These are phyloP conservation scores for Magnusiomyces ingens DNA, from an alignment of 1,139 yeast species.

Conservation along the genomic window DNA sequence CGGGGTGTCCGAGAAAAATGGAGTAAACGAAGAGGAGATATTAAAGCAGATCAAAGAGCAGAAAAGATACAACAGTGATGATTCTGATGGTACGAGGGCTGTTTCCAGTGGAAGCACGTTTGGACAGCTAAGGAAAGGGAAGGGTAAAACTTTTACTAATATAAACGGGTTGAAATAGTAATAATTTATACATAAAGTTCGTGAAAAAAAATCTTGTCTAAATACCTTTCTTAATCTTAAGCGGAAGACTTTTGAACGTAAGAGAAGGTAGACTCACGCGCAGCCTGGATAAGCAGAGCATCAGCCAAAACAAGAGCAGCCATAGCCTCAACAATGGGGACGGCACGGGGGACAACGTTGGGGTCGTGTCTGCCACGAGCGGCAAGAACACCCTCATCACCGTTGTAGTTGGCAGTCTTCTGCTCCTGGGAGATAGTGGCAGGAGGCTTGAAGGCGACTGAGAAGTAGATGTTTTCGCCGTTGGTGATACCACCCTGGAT, in stretches of 20 bases:
- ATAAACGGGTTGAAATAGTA: not conserved
- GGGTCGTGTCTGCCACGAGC: conserved; percentile 99
- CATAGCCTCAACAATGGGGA: conserved; percentile 98
- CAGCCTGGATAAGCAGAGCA: conserved; percentile 72
- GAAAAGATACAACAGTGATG: not conserved
- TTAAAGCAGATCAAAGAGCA: too few relatives aligned
- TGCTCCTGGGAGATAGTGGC: conserved; percentile 96
- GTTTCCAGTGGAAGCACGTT: conserved; percentile 12
- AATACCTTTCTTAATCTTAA: not conserved
- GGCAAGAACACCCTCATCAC: conserved; percentile 76
- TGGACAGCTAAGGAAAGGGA: not conserved
- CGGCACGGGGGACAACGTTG: conserved; percentile 96
- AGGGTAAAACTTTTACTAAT: not conserved
- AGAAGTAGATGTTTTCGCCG: conserved; percentile 91
- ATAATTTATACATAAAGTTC: not conserved
- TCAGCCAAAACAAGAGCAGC: conserved; percentile 89
- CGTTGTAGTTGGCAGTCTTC: conserved; percentile 79
- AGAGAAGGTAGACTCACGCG: conserved; percentile 54
- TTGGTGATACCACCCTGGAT: conserved; percentile 96
- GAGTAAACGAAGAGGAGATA: not conserved
- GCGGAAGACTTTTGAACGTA: conserved; percentile 10
- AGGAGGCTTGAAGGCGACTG: conserved; percentile 95
- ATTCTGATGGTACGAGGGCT: conserved; percentile 6
- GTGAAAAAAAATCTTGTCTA: not conserved
- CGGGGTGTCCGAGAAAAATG: not conserved